A percentile compares a stretch with the other conserved stretches of the same genome.
Evolutionary conservation across 2,329 filamentous ascomycete genomes (phyloP).

Genomic region (Anthostomella pinea): DNA sequence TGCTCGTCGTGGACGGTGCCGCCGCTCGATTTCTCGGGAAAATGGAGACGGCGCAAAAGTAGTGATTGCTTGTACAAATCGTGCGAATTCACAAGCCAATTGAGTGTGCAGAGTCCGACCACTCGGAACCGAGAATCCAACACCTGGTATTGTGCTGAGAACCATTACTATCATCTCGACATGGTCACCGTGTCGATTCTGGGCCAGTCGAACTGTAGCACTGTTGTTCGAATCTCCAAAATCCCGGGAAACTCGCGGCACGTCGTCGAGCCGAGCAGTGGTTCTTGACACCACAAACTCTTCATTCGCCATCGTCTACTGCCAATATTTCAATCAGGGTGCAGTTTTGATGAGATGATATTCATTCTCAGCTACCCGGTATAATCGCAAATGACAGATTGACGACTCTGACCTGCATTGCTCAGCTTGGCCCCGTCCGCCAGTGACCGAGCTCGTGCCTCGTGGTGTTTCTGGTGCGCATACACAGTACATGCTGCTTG

Average conservation of each 20-base stretch:
- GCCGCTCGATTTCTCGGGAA: slow-evolving; percentile 18
- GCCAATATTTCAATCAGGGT: too few species aligned
- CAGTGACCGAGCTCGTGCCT: slow-evolving; percentile 9
- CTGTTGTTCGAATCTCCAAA: too few species aligned
- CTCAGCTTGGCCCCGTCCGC: slow-evolving; percentile 1
- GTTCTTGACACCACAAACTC: too few species aligned
- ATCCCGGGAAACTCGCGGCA: too few species aligned
- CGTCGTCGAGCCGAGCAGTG: too few species aligned
- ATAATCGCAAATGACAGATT: slow-evolving; percentile 1
- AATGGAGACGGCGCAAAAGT: slow-evolving; percentile 13
- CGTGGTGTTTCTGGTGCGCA: slow-evolving; percentile 6
- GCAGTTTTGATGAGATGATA: too few species aligned
- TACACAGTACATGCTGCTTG: too few species aligned
- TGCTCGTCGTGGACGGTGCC: not conserved
- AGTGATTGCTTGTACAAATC: slow-evolving; percentile 1
- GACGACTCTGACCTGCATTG: slow-evolving; percentile 1
- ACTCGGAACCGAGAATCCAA: slow-evolving; percentile 22
- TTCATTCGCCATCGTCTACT: too few species aligned
- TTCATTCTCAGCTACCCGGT: too few species aligned
- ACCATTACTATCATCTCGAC: too few species aligned
- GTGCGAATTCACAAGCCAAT: slow-evolving; percentile 7
- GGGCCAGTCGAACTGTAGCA: too few species aligned
- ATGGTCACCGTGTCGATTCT: too few species aligned
- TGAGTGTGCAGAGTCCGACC: slow-evolving; percentile 19
- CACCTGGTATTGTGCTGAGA: slow-evolving; percentile 21